Evolutionary conservation across 1,139 yeast genomes (phyloP).

Genomic region (Meyerozyma smithsonii): DNA sequence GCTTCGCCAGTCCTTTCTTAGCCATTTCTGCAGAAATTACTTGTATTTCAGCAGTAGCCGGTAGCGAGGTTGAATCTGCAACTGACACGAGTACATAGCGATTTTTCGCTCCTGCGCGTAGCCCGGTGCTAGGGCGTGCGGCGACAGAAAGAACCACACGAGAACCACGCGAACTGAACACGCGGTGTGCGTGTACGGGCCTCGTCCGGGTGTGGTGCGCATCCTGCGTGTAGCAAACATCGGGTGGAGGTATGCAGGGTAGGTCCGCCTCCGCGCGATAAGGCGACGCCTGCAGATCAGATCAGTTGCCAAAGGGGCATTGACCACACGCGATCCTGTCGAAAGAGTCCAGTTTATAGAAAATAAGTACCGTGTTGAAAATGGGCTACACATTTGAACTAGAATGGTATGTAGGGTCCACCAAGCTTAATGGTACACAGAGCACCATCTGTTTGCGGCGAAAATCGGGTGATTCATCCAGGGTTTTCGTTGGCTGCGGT

Average conservation of each 20-base stretch:
- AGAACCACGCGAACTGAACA: neutral
- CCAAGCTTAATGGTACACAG: no score
- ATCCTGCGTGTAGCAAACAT: neutral
- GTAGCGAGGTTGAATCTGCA: neutral
- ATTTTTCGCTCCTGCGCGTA: conserved; percentile 3
- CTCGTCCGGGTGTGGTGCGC: no score
- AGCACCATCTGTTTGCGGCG: no score
- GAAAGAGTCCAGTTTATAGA: neutral
- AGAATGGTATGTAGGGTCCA: neutral
- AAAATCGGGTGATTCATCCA: neutral
- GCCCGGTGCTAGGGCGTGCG: conserved; percentile 1
- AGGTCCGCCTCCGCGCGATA: neutral
- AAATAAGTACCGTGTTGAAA: neutral
- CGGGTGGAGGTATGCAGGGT: neutral
- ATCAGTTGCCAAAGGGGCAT: neutral
- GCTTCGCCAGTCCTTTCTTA: neutral
- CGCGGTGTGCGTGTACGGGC: neutral
- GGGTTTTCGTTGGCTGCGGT: neutral
- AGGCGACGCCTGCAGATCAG: neutral
- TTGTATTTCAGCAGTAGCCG: neutral
- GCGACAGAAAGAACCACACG: neutral
- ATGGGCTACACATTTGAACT: neutral
- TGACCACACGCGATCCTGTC: neutral
- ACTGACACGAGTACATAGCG: conserved; percentile 1
- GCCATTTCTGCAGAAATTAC: neutral